These are phyloP conservation scores for Tagetes patula DNA, from an alignment of 129 eudicot species.

Conservation along the genomic window DNA sequence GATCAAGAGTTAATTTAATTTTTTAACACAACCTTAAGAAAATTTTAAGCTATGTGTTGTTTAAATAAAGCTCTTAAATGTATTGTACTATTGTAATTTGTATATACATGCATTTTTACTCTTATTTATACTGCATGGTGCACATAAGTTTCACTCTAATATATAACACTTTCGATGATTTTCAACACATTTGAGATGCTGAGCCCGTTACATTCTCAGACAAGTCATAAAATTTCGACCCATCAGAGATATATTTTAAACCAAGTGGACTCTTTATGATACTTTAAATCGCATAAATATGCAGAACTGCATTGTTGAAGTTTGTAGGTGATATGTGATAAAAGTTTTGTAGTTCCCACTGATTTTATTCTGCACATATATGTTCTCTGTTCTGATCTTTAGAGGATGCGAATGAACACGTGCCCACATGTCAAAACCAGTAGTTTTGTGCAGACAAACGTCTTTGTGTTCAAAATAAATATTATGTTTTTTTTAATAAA, in stretches of 20 bases:
- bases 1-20: background rate
- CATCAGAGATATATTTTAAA: background rate
- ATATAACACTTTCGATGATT: background rate
- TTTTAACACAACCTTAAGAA: background rate
- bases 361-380: slow-evolving; percentile 4
- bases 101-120: too few species aligned
- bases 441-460: background rate
- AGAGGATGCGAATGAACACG: background rate
- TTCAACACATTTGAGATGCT: background rate
- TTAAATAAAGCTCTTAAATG: too few species aligned
- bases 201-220: background rate
- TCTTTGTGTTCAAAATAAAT: too few species aligned
- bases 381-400: background rate
- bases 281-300: background rate
- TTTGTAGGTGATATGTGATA: background rate
- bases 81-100: too few species aligned
- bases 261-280: background rate
- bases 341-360: background rate
- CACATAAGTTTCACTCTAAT: too few species aligned
- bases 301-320: background rate
- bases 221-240: background rate
- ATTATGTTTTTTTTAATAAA: background rate
- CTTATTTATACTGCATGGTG: too few species aligned
- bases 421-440: background rate
- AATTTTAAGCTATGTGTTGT: background rate